Conservation (phyloP, 139 green algal species). For the Eudorina sp. region DNA sequence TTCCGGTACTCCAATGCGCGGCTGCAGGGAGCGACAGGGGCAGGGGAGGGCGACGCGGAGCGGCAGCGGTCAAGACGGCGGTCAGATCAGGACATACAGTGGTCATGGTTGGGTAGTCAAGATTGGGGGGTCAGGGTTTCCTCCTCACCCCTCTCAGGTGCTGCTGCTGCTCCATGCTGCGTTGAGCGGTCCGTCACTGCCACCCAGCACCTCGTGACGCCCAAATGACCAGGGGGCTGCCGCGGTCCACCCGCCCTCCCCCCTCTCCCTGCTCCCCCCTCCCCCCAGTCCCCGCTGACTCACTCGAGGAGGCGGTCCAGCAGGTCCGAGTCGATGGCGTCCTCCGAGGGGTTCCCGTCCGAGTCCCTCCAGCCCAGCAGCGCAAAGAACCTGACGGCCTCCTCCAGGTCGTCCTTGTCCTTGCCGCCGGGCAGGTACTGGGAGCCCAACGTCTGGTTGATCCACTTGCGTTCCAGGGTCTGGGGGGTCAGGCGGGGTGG, state of each 20-base stretch:
- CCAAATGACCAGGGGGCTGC: too few species aligned
- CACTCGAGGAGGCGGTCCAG: slow-evolving; percentile 44
- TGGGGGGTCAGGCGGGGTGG: too few species aligned
- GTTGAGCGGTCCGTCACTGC: too few species aligned
- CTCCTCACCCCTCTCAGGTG: too few species aligned
- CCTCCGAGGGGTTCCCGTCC: not conserved
- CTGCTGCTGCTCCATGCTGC: too few species aligned
- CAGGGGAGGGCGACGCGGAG: not conserved
- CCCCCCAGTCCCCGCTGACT: not conserved
- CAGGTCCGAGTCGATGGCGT: not conserved
- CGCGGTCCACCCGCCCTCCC: not conserved
- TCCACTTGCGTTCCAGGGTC: slow-evolving; percentile 40
- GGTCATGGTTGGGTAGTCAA: not conserved
- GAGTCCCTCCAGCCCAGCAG: slow-evolving; percentile 43
- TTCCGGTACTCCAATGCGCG: slow-evolving; percentile 18
- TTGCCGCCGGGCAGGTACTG: slow-evolving; percentile 45
- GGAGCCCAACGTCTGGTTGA: slow-evolving; percentile 32
- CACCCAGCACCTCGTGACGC: too few species aligned
- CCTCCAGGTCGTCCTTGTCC: slow-evolving; percentile 32
- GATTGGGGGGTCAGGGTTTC: too few species aligned
- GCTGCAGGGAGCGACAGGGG: not conserved
- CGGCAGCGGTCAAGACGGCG: not conserved
- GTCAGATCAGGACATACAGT: not conserved
- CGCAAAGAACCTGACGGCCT: slow-evolving; percentile 40
- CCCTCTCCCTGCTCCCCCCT: not conserved